These are phyloP conservation scores for Colletotrichum tofieldiae DNA, from an alignment of 2,329 filamentous ascomycete species.

Conservation along the genomic window DNA sequence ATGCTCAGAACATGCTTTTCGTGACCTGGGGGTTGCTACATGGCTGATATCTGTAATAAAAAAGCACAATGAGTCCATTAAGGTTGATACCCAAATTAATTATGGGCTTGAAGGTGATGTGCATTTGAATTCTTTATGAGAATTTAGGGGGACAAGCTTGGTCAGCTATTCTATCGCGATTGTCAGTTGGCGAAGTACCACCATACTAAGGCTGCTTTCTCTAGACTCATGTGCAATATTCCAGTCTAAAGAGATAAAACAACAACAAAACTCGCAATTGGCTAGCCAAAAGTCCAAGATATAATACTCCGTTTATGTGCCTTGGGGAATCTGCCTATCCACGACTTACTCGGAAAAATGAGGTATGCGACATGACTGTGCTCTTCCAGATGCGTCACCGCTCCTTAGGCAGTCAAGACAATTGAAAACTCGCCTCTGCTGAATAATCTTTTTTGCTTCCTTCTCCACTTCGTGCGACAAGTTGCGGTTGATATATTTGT, in stretches of 20 bases:
- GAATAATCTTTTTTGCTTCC: slow-evolving; percentile 36
- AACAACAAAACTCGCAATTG: neutral
- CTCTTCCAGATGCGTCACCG: neutral
- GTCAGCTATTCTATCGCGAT: neutral
- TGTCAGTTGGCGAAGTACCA: neutral
- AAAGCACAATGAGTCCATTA: too few species aligned
- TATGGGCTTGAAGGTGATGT: too few species aligned
- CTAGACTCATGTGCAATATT: neutral
- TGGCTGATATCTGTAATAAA: neutral
- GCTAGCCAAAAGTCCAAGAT: neutral
- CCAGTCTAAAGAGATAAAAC: neutral
- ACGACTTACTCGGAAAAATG: neutral
- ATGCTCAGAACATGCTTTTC: slow-evolving; percentile 27
- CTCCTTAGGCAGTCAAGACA: slow-evolving; percentile 43
- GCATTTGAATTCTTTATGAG: neutral
- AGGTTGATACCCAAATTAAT: neutral
- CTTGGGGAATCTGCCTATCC: too few species aligned
- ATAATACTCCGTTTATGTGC: neutral
- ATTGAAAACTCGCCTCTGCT: slow-evolving; percentile 36
- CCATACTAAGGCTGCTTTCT: neutral
- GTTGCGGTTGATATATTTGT: slow-evolving; percentile 22
- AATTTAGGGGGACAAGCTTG: neutral
- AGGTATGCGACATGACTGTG: slow-evolving; percentile 6
- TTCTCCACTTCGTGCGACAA: slow-evolving; percentile 24
- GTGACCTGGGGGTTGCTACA: slow-evolving; percentile 40